These are phyloP conservation scores for Vanilla planifolia DNA, from an alignment of 106 monocot species.

Conservation along the genomic window DNA sequence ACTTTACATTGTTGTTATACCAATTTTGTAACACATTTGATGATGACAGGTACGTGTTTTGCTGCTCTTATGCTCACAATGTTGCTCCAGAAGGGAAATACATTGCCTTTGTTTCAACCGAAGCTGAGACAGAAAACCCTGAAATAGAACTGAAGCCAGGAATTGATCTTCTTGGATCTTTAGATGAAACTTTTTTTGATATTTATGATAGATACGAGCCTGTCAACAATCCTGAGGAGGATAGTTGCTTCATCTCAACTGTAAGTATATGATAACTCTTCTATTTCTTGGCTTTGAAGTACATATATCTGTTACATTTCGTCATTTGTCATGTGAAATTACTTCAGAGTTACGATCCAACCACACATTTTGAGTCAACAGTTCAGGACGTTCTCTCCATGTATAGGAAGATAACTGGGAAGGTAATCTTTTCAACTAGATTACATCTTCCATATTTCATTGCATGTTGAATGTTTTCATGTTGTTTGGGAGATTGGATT, in stretches of 20 bases:
- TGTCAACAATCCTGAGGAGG: slow-evolving; percentile 39
- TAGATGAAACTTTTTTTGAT: slow-evolving; percentile 55
- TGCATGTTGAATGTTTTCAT: no score
- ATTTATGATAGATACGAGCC: slow-evolving; percentile 83
- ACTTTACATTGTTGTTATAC: no score
- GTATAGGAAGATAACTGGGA: slow-evolving; percentile 78
- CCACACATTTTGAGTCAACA: slow-evolving; percentile 85
- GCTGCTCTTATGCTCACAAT: slow-evolving; percentile 54
- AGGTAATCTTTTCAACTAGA: slow-evolving; percentile 39
- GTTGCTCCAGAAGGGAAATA: slow-evolving; percentile 56
- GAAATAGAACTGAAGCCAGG: slow-evolving; percentile 48
- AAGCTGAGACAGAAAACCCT: slow-evolving; percentile 49
- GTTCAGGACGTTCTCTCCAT: slow-evolving; percentile 64
- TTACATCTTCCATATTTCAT: no score
- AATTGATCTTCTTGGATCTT: slow-evolving; percentile 44
- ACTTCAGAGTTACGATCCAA: slow-evolving; percentile 76
- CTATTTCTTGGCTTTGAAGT: background rate
- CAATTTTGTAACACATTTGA: no score
- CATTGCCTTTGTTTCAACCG: slow-evolving; percentile 56
- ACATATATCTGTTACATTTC: no score
- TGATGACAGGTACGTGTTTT: slow-evolving; percentile 69
- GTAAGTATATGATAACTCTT: slow-evolving; percentile 27
- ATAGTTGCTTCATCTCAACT: slow-evolving; percentile 63
- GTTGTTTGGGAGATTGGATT: no score
- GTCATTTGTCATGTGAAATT: no score